Conservation (phyloP, 306 rosid genomes). For the Adenanthera pavonina region DNA sequence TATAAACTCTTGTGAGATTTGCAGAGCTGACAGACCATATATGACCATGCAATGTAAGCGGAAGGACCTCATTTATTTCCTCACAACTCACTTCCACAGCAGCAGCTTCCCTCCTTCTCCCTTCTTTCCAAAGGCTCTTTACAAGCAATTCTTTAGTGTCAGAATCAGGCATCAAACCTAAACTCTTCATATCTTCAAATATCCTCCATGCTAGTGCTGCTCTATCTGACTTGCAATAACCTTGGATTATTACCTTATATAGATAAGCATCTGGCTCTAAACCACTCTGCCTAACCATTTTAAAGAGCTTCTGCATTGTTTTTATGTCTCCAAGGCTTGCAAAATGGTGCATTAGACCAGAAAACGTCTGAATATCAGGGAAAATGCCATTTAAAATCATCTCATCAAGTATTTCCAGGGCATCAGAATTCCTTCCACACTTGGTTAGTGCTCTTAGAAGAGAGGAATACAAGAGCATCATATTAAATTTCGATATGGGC, state of each 20-base stretch:
- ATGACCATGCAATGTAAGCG: slow-evolving; percentile 66
- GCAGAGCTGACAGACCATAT: slow-evolving; percentile 76
- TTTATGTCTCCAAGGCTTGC: slow-evolving; percentile 66
- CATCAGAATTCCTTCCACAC: slow-evolving; percentile 64
- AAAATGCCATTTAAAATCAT: slow-evolving; percentile 65
- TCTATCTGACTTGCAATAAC: slow-evolving; percentile 78
- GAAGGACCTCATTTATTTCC: slow-evolving; percentile 57
- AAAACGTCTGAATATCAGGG: slow-evolving; percentile 80
- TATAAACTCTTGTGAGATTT: slow-evolving; percentile 64
- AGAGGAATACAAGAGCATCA: slow-evolving; percentile 78
- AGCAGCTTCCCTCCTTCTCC: slow-evolving; percentile 82
- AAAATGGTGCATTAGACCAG: slow-evolving; percentile 77
- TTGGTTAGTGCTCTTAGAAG: slow-evolving; percentile 73
- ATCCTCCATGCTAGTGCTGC: slow-evolving; percentile 76
- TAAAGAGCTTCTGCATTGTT: slow-evolving; percentile 73
- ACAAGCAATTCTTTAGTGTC: slow-evolving; percentile 82
- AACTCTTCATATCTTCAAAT: slow-evolving; percentile 74
- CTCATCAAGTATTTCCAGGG: slow-evolving; percentile 73
- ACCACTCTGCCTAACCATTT: slow-evolving; percentile 73
- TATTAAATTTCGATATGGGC: slow-evolving; percentile 60
- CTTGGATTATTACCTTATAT: slow-evolving; percentile 72
- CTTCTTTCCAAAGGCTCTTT: slow-evolving; percentile 87
- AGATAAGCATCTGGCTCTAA: slow-evolving; percentile 70
- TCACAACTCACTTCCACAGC: slow-evolving; percentile 69
- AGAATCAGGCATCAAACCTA: slow-evolving; percentile 62